phyloP scores from a whole-genome alignment of 2,329 filamentous ascomycete genomes.

The Ceratocystis eucalypticola region DNA sequence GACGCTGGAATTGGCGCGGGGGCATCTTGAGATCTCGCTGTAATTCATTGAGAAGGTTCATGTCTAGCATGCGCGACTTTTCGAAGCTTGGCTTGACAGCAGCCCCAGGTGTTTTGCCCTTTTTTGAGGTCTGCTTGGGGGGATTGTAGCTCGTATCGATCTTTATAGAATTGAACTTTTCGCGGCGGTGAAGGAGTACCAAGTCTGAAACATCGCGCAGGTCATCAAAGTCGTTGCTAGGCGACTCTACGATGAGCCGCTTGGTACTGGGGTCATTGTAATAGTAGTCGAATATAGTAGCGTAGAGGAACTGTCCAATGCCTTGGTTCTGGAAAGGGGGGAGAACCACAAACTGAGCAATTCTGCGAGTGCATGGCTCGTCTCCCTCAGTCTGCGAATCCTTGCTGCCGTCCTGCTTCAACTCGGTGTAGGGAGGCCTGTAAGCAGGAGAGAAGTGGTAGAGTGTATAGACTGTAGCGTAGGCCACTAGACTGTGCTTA shows the following conservation, averaged over 20 bases:
- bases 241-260: conserved; percentile 89
- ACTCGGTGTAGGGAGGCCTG: conserved; percentile 22
- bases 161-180: conserved; percentile 43
- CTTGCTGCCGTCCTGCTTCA: neutral
- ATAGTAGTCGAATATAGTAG: conserved; percentile 59
- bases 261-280: conserved; percentile 53
- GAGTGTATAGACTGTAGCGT: conserved; percentile 80
- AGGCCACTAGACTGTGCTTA: conserved; percentile 72
- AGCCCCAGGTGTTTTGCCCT: conserved; percentile 8
- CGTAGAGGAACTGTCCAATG: conserved; percentile 69
- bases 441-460: conserved; percentile 47
- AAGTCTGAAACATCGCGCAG: conserved; percentile 65
- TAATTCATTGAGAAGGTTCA: conserved; percentile 41
- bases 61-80: conserved; percentile 27
- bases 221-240: conserved; percentile 73
- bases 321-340: conserved; percentile 74
- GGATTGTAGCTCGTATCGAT: conserved; percentile 41
- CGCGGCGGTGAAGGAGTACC: conserved; percentile 44
- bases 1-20: conserved; percentile 58
- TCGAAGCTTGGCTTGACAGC: conserved; percentile 15
- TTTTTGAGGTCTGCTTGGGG: conserved; percentile 31
- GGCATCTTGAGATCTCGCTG: conserved; percentile 55
- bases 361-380: conserved; percentile 58
- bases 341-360: conserved; percentile 87
- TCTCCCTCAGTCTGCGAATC: conserved; percentile 19